phyloP scores from a whole-genome alignment of 768 basidiomycete genomes.

The Termitomyces sp. region DNA sequence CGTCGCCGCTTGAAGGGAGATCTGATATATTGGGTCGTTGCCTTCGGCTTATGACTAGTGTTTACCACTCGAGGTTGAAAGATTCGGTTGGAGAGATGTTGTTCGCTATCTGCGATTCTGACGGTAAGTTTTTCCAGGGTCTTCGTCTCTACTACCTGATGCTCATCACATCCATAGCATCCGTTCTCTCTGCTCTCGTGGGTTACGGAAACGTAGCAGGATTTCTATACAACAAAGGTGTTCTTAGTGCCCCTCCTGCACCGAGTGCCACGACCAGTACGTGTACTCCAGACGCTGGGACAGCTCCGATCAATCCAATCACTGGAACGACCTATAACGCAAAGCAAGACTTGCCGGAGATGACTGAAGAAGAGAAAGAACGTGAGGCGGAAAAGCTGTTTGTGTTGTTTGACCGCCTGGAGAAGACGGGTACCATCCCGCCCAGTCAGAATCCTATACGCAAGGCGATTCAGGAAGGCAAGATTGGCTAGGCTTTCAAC shows the following conservation, averaged over 20 bases:
- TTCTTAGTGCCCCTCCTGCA: constrained; percentile 54
- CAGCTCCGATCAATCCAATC: constrained; percentile 69
- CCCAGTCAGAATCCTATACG: constrained; percentile 67
- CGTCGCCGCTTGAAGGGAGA: constrained; percentile 66
- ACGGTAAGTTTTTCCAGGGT: constrained; percentile 32
- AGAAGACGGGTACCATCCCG: constrained; percentile 65
- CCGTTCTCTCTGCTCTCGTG: constrained; percentile 65
- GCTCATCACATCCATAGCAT: constrained; percentile 32
- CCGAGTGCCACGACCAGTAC: constrained; percentile 19
- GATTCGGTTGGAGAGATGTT: constrained; percentile 83
- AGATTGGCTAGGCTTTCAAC: not conserved
- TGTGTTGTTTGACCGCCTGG: constrained; percentile 85
- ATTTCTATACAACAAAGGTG: constrained; percentile 87
- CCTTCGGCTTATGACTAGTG: constrained; percentile 67
- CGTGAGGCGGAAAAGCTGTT: constrained; percentile 89
- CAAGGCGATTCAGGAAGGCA: constrained; percentile 47
- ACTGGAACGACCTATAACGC: constrained; percentile 63
- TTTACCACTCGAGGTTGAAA: constrained; percentile 70
- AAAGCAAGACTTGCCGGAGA: constrained; percentile 38
- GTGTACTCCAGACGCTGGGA: constrained; percentile 26
- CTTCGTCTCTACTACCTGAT: not conserved
- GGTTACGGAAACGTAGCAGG: constrained; percentile 97
- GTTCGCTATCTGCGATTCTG: constrained; percentile 74
- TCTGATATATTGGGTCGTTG: constrained; percentile 73
- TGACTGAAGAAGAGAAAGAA: constrained; percentile 97